Percentiles rank a stretch among this genome's conserved stretches.
These are phyloP conservation scores for Apiotrichum sp. DNA, from an alignment of 1,284 basidiomycete genomes.

Conservation along the genomic window DNA sequence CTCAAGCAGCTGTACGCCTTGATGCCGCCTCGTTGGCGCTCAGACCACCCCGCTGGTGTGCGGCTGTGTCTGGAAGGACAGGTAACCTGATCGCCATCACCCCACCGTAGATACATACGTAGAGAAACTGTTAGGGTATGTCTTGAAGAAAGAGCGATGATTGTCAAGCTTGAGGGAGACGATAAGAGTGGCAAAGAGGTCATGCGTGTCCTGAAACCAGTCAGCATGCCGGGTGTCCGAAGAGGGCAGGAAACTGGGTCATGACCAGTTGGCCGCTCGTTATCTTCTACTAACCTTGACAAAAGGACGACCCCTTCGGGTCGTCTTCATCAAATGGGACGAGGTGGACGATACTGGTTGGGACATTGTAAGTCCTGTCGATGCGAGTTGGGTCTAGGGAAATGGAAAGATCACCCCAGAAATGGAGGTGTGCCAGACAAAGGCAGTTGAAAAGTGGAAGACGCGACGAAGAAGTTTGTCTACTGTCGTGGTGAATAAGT, in stretches of 20 bases:
- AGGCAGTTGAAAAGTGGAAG: too few species aligned
- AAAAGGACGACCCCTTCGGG: constrained; percentile 86
- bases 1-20: not conserved
- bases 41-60: too few species aligned
- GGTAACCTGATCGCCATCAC: too few species aligned
- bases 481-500: too few species aligned
- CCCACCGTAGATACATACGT: constrained; percentile 58
- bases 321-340: constrained; percentile 95
- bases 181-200: constrained; percentile 93
- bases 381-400: too few species aligned
- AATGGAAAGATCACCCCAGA: too few species aligned
- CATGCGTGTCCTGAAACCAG: constrained; percentile 76
- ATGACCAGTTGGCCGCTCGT: too few species aligned
- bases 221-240: too few species aligned
- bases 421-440: too few species aligned
- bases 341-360: constrained; percentile 23
- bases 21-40: too few species aligned
- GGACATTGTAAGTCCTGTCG: constrained; percentile 12
- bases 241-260: too few species aligned
- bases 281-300: constrained; percentile 60
- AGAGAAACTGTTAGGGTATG: constrained; percentile 89
- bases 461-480: too few species aligned
- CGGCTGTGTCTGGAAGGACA: not conserved
- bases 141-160: constrained; percentile 93
- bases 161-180: constrained; percentile 83